Conservation (phyloP, 2,329 filamentous ascomycete genomes). For the Ophiocordyceps sinensis region DNA sequence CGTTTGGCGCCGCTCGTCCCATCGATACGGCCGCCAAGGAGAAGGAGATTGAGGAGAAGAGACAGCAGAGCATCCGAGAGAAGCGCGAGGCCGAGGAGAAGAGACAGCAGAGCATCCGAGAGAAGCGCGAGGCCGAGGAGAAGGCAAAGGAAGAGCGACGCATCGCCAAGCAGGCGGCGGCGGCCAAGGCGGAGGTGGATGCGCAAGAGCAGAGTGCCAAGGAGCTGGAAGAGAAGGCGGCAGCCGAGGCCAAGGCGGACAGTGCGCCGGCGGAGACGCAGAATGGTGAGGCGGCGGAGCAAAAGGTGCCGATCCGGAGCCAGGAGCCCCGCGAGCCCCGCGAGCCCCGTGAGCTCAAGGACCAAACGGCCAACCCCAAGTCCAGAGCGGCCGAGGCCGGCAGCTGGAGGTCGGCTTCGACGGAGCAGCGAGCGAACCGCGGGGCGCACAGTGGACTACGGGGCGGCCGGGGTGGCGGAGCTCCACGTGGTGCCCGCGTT, state of each 20-base stretch:
- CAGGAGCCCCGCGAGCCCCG: slow-evolving; percentile 21
- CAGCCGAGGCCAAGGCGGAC: slow-evolving; percentile 17
- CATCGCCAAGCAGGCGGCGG: slow-evolving; percentile 43
- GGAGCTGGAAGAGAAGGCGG: slow-evolving; percentile 11
- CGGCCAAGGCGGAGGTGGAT: slow-evolving; percentile 28
- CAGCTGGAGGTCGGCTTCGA: slow-evolving; percentile 43
- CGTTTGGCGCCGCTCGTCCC: slow-evolving; percentile 84
- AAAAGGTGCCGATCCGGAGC: slow-evolving; percentile 28
- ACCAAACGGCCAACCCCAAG: slow-evolving; percentile 30
- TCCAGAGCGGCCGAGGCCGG: slow-evolving; percentile 42
- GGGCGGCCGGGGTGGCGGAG: slow-evolving; percentile 22
- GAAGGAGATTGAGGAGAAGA: slow-evolving; percentile 81
- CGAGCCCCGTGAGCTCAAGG: too few relatives aligned
- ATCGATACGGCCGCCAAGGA: slow-evolving; percentile 88
- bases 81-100: slow-evolving; percentile 84
- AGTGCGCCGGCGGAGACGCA: slow-evolving; percentile 7
- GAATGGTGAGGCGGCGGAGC: slow-evolving; percentile 26
- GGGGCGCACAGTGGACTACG: slow-evolving; percentile 28
- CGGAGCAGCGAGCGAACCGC: slow-evolving; percentile 30
- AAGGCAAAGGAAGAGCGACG: slow-evolving; percentile 66
- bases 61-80: slow-evolving; percentile 55
- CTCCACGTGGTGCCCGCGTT: slow-evolving; percentile 27
- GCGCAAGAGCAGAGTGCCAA: slow-evolving; percentile 19
- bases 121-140: slow-evolving; percentile 79
- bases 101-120: slow-evolving; percentile 54